Conservation (phyloP, 1,139 yeast species). For the Suhomyces terraborum region DNA sequence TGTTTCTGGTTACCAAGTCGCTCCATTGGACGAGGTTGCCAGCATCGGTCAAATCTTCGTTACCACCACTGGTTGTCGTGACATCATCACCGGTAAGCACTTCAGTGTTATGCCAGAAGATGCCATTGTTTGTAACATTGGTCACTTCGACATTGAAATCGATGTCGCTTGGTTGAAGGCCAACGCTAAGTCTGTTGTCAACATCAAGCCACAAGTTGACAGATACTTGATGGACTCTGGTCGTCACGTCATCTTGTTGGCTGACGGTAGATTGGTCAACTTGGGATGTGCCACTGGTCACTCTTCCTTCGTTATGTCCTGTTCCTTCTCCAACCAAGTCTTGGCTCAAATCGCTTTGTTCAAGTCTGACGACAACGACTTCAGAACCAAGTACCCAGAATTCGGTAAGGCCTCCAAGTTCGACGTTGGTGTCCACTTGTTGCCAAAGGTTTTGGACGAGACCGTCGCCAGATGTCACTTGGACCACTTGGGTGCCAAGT, state of each 20-base stretch:
- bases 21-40: slow-evolving; percentile 95
- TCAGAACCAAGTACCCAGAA: slow-evolving; percentile 84
- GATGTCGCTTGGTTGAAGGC: slow-evolving; percentile 98
- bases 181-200: slow-evolving; percentile 85
- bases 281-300: slow-evolving; percentile 99
- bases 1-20: slow-evolving; percentile 98
- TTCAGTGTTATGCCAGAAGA: slow-evolving; percentile 96
- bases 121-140: slow-evolving; percentile 99
- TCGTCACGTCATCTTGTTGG: slow-evolving; percentile 93
- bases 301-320: slow-evolving; percentile 98
- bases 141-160: slow-evolving; percentile 98
- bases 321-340: slow-evolving; percentile 99
- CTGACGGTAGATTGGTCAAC: slow-evolving; percentile 99
- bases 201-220: slow-evolving; percentile 99
- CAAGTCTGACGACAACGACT: slow-evolving; percentile 82
- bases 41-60: slow-evolving; percentile 95
- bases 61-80: slow-evolving; percentile 99
- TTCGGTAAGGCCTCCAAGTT: slow-evolving; percentile 93
- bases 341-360: slow-evolving; percentile 98
- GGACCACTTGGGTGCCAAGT: slow-evolving; percentile 90
- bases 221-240: slow-evolving; percentile 90
- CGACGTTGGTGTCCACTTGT: slow-evolving; percentile 89
- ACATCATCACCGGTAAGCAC: slow-evolving; percentile 89
- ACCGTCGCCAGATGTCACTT: slow-evolving; percentile 98
- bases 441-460: slow-evolving; percentile 99